Evolutionary conservation across 2,329 filamentous ascomycete genomes (phyloP).

Genomic region (Diaporthe amygdali): DNA sequence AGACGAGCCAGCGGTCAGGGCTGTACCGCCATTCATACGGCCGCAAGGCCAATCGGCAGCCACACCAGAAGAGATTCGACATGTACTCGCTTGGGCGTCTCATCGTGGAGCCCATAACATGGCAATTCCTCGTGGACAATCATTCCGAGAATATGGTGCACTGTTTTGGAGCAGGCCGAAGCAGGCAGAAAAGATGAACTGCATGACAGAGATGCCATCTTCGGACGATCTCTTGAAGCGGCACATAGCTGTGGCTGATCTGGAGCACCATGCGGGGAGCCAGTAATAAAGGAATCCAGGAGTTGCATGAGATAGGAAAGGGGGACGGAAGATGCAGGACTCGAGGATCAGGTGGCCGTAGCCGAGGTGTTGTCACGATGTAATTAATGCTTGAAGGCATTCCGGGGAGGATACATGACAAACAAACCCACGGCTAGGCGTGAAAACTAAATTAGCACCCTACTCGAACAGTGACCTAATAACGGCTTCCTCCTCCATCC

Average conservation of each 20-base stretch:
- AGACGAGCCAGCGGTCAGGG: constrained; percentile 26
- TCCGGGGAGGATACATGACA: too few relatives aligned
- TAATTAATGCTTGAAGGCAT: too few relatives aligned
- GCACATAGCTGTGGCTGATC: background rate
- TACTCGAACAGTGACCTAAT: too few relatives aligned
- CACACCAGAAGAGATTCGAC: constrained; percentile 30
- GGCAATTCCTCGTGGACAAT: constrained; percentile 25
- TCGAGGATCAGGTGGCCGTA: background rate
- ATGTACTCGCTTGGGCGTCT: constrained; percentile 29
- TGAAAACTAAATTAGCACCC: too few relatives aligned
- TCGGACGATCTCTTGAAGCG: constrained; percentile 10
- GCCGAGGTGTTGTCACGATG: constrained; percentile 4
- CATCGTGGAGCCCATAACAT: constrained; percentile 24
- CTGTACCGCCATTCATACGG: constrained; percentile 30
- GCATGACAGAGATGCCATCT: constrained; percentile 3
- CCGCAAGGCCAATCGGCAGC: constrained; percentile 25
- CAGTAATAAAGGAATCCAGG: background rate
- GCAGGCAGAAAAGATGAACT: constrained; percentile 5
- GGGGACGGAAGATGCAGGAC: background rate
- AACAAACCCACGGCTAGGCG: too few relatives aligned
- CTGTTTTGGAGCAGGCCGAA: constrained; percentile 4
- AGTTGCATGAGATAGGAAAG: background rate
- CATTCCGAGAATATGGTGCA: constrained; percentile 12
- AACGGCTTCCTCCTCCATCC: too few relatives aligned
- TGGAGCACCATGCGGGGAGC: background rate